Evolutionary conservation across 176 grass and related monocot species (phyloP), one percentile per base, ranked within the genome.

Genomic region (Bolboschoenus planiculmis): DNA sequence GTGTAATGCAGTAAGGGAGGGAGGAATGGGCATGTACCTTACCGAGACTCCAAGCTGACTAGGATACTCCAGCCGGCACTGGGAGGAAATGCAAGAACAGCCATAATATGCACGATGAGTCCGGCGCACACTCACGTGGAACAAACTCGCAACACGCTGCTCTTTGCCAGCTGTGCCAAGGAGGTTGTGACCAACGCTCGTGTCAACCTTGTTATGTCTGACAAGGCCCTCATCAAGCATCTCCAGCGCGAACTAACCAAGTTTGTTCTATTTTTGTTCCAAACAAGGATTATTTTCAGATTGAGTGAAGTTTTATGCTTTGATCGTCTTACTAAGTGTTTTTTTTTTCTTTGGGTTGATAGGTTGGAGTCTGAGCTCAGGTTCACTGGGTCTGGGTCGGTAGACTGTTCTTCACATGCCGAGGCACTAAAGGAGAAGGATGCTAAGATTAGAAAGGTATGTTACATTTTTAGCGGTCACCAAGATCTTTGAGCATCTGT

Each of bases 31-130:
- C 92, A 98, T 29, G 88, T 95, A 9, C 95, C 92, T 21, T 98
- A 95, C 60, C 86, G 95, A 80, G 95, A 98, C 80, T 98, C 95
- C 46, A 98, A 98, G 85, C 78, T 95, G 82, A 98, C 95, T 9
- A 87, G 95, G 4, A 98, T 98, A 70, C 82, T 98, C 56, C 95
- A 98, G 18, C 83, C 90, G 4, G 92, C 92, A 18, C 60, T 98
- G 67, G 95, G 95, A 80, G 92, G 95, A 31, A 95, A 93, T 44
- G 95, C 92, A 15, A 92, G 89, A 82, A 98, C 92, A 1, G 92
- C 92, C 57, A 91, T 98, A 42, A 92, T 98, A 35, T 98, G 95
- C 84, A 98, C 95, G 20, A 93, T 98, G 95, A 98, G 89, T 84
- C 95, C 87, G 3, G 92, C 90, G 11, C 83, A 90, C 55, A 87